phyloP scores from a whole-genome alignment of 768 basidiomycete genomes.

The Lactarius psammicola region DNA sequence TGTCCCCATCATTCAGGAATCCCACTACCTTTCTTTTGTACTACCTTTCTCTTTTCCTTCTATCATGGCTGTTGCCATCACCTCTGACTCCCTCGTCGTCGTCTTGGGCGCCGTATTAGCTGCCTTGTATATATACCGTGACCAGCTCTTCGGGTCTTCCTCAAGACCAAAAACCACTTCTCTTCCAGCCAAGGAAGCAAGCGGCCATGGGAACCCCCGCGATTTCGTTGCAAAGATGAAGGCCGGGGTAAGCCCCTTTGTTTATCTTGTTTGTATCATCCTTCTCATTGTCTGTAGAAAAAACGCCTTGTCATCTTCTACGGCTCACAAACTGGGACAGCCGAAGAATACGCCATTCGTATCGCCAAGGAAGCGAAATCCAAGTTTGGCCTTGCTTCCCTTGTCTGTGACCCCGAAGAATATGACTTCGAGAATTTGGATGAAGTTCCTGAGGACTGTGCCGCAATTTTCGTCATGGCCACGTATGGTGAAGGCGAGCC shows the following conservation, averaged over 20 bases:
- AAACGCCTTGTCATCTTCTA: conserved; percentile 97
- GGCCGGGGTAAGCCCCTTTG: conserved; percentile 63
- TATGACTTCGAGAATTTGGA: conserved; percentile 98
- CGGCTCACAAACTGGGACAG: conserved; percentile 97
- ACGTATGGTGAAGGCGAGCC: conserved; percentile 99
- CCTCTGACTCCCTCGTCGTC: conserved; percentile 73
- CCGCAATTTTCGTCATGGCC: conserved; percentile 93
- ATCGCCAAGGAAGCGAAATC: conserved; percentile 97
- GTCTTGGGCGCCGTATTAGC: conserved; percentile 73
- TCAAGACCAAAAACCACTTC: conserved; percentile 55
- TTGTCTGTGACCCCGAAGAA: conserved; percentile 98
- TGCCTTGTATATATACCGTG: conserved; percentile 78
- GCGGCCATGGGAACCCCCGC: conserved; percentile 82
- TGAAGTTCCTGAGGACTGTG: conserved; percentile 80
- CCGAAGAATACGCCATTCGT: conserved; percentile 97
- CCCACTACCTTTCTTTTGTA: conserved; percentile 18
- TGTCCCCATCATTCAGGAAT: conserved; percentile 8
- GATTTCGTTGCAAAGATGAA: conserved; percentile 96
- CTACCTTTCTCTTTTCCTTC: conserved; percentile 8
- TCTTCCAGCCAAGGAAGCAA: conserved; percentile 38
- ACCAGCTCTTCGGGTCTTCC: conserved; percentile 69
- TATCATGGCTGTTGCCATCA: conserved; percentile 57
- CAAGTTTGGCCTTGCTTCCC: conserved; percentile 91
- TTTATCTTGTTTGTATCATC: conserved; percentile 10
- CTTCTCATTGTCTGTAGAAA: conserved; percentile 54